Conservation (phyloP, 257 asterid species). For the Penstemon barbatus region DNA sequence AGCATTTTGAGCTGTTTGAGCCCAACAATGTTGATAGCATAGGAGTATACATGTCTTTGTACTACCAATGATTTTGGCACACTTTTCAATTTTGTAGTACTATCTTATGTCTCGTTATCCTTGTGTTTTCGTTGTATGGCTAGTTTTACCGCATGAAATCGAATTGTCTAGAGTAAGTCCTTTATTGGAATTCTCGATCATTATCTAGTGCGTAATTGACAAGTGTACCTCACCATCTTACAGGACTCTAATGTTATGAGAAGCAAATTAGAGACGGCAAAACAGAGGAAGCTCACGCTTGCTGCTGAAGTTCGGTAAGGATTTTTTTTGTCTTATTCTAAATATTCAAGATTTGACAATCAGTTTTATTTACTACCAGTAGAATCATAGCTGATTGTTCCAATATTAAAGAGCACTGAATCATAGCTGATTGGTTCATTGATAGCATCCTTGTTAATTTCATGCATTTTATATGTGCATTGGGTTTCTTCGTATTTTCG, state of each 20-base stretch:
- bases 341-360: too few species aligned
- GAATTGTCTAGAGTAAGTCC: neutral
- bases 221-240: neutral
- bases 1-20: neutral
- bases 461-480: neutral
- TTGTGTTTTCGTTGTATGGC: slow-evolving; percentile 12
- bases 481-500: neutral
- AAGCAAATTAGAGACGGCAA: slow-evolving; percentile 58
- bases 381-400: neutral
- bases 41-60: neutral
- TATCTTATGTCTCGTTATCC: neutral
- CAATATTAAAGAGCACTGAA: too few species aligned
- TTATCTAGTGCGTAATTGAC: slow-evolving; percentile 1
- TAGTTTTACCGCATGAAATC: neutral
- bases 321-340: slow-evolving; percentile 3
- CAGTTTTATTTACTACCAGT: too few species aligned
- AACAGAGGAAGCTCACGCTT: slow-evolving; percentile 58
- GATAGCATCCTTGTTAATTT: too few species aligned
- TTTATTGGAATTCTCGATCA: neutral
- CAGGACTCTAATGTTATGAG: slow-evolving; percentile 61
- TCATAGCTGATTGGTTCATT: neutral
- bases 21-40: too few species aligned
- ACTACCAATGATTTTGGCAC: neutral
- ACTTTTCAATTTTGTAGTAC: neutral
- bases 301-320: slow-evolving; percentile 83